Conservation (phyloP, 495 filamentous ascomycete species). For the Neurospora pannonica region DNA sequence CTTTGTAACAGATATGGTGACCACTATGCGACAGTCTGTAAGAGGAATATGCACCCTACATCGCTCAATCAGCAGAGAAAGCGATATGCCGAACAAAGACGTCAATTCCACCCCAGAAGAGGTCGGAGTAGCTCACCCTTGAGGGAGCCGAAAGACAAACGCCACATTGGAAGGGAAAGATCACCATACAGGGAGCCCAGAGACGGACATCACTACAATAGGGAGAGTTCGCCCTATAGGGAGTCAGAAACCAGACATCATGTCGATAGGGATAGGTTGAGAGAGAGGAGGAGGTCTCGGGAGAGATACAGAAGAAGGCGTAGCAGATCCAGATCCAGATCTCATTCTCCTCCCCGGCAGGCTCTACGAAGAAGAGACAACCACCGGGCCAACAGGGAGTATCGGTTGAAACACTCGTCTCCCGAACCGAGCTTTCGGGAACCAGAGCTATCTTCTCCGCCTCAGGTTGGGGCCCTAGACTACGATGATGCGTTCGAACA, state of each 20-base stretch:
- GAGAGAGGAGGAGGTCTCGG: background rate
- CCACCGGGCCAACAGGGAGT: background rate
- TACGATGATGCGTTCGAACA: background rate
- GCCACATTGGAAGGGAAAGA: background rate
- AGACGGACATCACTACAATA: background rate
- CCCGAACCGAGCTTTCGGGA: background rate
- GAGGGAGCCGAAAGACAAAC: background rate
- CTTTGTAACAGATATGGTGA: conserved; percentile 20
- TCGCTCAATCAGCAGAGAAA: conserved; percentile 20
- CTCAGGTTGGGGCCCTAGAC: background rate
- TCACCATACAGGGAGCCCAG: background rate
- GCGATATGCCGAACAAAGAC: background rate
- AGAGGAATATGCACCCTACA: conserved; percentile 13
- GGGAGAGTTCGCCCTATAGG: conserved; percentile 1
- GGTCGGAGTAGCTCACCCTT: background rate
- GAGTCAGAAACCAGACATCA: background rate
- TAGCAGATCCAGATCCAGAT: background rate
- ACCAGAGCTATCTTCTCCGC: background rate
- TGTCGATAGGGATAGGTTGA: background rate
- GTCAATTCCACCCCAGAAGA: background rate
- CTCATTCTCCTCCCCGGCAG: background rate
- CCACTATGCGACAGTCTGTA: conserved; percentile 28
- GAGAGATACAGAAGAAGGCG: background rate
- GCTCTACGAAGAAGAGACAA: background rate
- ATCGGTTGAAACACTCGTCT: background rate